phyloP scores from a whole-genome alignment of 345 rosid species.

The Alliaria petiolata region DNA sequence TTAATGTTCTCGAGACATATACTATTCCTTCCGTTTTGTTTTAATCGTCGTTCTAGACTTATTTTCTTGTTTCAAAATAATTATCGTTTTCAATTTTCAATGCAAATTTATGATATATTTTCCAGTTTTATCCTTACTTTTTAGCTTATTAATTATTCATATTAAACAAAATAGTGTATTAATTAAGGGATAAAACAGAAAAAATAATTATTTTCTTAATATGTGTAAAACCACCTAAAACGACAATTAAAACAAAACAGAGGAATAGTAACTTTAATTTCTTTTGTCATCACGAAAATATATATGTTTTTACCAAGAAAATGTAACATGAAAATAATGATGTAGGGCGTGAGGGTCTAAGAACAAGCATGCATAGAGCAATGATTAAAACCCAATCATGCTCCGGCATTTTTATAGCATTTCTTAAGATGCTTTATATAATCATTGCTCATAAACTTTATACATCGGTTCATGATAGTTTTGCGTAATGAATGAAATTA shows the following conservation, averaged over 20 bases:
- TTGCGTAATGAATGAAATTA: background rate
- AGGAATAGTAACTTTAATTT: too few relatives aligned
- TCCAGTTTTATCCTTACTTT: too few relatives aligned
- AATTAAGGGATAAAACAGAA: too few relatives aligned
- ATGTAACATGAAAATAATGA: slow-evolving; percentile 19
- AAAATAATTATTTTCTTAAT: too few relatives aligned
- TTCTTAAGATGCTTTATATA: background rate
- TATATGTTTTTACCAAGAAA: slow-evolving; percentile 8
- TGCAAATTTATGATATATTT: too few relatives aligned
- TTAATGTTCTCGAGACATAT: background rate
- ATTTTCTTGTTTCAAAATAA: background rate
- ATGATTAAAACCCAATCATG: slow-evolving; percentile 32
- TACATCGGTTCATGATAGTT: background rate
- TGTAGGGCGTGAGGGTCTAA: slow-evolving; percentile 30
- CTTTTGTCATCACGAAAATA: background rate
- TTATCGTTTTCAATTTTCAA: background rate
- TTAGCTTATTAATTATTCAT: too few relatives aligned
- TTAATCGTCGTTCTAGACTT: too few relatives aligned
- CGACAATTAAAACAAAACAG: too few relatives aligned
- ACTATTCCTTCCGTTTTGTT: too few relatives aligned
- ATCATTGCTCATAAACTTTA: slow-evolving; percentile 12
- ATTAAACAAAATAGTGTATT: too few relatives aligned
- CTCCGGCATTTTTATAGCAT: slow-evolving; percentile 4
- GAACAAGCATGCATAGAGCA: slow-evolving; percentile 32
- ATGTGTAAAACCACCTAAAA: too few relatives aligned